Conservation (phyloP, 1,139 yeast genomes). For the Debaryomyces sp. region DNA sequence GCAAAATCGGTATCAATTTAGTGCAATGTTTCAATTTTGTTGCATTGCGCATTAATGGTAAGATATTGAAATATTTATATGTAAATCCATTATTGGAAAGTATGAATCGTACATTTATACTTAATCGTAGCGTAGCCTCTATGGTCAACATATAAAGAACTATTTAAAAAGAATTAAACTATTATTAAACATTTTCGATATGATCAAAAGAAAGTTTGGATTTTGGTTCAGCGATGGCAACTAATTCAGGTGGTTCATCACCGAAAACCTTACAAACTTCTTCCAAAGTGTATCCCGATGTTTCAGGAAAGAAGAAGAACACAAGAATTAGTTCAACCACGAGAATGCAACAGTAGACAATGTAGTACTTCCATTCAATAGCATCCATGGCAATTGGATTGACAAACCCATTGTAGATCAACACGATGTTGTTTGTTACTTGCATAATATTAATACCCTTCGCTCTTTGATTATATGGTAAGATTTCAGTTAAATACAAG, state of each 20-base stretch:
- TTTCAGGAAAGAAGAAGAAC: constrained; percentile 50
- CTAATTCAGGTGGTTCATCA: constrained; percentile 27
- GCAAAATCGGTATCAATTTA: neutral
- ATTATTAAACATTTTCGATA: constrained; percentile 10
- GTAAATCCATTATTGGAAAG: neutral
- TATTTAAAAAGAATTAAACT: neutral
- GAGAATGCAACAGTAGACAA: constrained; percentile 49
- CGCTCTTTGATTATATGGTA: constrained; percentile 49
- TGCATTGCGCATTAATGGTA: neutral
- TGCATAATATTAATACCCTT: constrained; percentile 43
- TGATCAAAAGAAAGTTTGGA: constrained; percentile 12
- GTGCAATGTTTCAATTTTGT: constrained; percentile 4
- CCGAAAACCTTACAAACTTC: constrained; percentile 55
- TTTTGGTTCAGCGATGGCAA: neutral
- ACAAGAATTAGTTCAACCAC: constrained; percentile 42
- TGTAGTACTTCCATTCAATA: constrained; percentile 62
- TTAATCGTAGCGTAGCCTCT: neutral
- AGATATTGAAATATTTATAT: neutral
- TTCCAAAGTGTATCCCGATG: constrained; percentile 56
- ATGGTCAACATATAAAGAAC: neutral
- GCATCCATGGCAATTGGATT: constrained; percentile 64
- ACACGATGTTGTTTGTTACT: constrained; percentile 27
- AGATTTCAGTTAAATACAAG: constrained; percentile 43
- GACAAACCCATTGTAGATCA: constrained; percentile 44
- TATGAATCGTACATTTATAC: neutral